Percentiles rank a stretch among this genome's conserved stretches.
Evolutionary conservation across 257 asterid species (phyloP).

Genomic region (Salvia hispanica): DNA sequence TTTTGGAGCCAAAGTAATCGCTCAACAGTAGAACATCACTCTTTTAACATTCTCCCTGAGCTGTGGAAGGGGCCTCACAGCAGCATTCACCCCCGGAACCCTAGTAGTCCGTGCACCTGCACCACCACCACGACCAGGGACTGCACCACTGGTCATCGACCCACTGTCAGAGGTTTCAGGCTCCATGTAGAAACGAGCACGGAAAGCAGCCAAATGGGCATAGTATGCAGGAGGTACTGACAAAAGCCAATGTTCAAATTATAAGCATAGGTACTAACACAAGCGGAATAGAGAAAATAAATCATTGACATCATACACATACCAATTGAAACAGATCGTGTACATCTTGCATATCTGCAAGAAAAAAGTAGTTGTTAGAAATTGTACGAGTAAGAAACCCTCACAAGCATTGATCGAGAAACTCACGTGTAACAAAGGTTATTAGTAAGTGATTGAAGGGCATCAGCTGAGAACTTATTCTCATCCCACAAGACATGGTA

Average conservation of each 20-base stretch:
- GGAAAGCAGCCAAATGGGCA: constrained; percentile 93
- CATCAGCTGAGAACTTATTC: constrained; percentile 85
- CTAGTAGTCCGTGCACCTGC: constrained; percentile 59
- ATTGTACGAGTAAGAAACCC: neutral
- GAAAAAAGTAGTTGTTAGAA: constrained; percentile 5
- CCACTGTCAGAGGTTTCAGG: constrained; percentile 89
- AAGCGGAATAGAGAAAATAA: neutral
- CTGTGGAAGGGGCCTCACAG: constrained; percentile 90
- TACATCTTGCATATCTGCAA: constrained; percentile 87
- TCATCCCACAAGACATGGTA: constrained; percentile 97
- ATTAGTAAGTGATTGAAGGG: constrained; percentile 75
- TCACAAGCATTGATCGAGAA: neutral
- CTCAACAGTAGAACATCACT: constrained; percentile 86
- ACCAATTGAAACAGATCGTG: constrained; percentile 96
- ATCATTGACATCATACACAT: constrained; percentile 22
- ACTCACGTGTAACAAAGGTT: constrained; percentile 95
- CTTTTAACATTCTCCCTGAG: constrained; percentile 87
- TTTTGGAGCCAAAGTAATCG: too few species aligned
- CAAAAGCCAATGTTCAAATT: neutral
- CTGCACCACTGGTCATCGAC: constrained; percentile 62
- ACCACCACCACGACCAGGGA: constrained; percentile 58
- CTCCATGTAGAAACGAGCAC: constrained; percentile 96
- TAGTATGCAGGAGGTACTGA: constrained; percentile 97
- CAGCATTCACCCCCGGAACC: constrained; percentile 51
- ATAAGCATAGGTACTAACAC: neutral